A percentile compares a stretch with the other conserved stretches of the same genome.
These are phyloP conservation scores for Penicillium sp. DNA, from an alignment of 2,329 filamentous ascomycete genomes.

Conservation along the genomic window DNA sequence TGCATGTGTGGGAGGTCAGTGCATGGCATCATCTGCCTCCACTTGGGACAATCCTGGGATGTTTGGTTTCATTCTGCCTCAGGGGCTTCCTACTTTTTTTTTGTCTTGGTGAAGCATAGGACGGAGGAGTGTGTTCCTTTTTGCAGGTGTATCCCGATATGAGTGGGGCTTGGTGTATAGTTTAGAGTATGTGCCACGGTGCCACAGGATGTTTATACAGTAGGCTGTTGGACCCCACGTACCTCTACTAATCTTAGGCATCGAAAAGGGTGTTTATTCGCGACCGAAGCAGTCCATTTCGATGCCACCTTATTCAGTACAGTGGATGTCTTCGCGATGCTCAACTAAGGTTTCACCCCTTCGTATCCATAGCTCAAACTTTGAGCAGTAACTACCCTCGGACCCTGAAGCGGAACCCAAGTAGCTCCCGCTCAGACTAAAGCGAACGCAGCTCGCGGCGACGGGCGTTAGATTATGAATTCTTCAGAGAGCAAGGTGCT, in stretches of 20 bases:
- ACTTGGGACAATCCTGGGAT: constrained; percentile 5
- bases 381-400: constrained; percentile 1
- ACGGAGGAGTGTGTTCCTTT: constrained; percentile 7
- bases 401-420: constrained; percentile 10
- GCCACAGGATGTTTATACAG: not conserved
- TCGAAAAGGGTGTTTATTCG: not conserved
- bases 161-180: not conserved
- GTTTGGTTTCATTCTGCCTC: constrained; percentile 6
- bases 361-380: constrained; percentile 12
- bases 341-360: not conserved
- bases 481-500: constrained; percentile 8
- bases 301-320: not conserved
- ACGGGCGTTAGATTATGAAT: not conserved
- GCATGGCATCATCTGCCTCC: constrained; percentile 18
- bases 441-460: constrained; percentile 7
- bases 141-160: constrained; percentile 1
- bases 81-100: constrained; percentile 14
- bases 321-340: not conserved
- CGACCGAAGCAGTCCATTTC: not conserved
- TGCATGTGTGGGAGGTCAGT: constrained; percentile 20
- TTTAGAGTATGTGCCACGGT: not conserved
- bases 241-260: not conserved
- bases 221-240: not conserved
- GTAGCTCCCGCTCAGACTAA: constrained; percentile 14
- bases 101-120: not conserved